Percentiles rank a stretch among this genome's conserved stretches.
Evolutionary conservation across 768 basidiomycete genomes (phyloP).

Genomic region (Gautieria morchelliformis): DNA sequence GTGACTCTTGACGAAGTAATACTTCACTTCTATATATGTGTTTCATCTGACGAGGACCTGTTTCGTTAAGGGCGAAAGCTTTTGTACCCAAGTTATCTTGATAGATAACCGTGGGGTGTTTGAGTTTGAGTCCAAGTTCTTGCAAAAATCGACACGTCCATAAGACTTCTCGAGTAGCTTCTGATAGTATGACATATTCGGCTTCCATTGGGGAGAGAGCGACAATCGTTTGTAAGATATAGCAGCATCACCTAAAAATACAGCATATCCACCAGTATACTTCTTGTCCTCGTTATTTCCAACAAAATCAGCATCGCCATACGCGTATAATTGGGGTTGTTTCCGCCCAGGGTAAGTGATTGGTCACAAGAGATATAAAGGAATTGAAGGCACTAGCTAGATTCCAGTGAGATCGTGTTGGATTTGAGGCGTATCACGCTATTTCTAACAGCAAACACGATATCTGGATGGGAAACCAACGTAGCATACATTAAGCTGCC

Average conservation of each 20-base stretch:
- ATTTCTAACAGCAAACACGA: slow-evolving; percentile 17
- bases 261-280: slow-evolving; percentile 26
- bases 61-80: slow-evolving; percentile 24
- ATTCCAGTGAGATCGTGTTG: slow-evolving; percentile 15
- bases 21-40: slow-evolving; percentile 34
- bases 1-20: slow-evolving; percentile 29
- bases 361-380: slow-evolving; percentile 12
- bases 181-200: slow-evolving; percentile 18
- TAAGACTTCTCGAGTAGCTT: slow-evolving; percentile 9
- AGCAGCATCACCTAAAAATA: slow-evolving; percentile 14
- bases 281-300: slow-evolving; percentile 17
- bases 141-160: slow-evolving; percentile 8
- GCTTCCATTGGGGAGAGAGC: slow-evolving; percentile 19
- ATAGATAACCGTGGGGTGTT: slow-evolving; percentile 12
- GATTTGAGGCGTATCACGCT: slow-evolving; percentile 17
- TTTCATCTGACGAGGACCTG: slow-evolving; percentile 27
- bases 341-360: background rate
- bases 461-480: slow-evolving; percentile 9
- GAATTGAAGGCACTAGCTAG: slow-evolving; percentile 17
- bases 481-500: slow-evolving; percentile 21
- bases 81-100: slow-evolving; percentile 32
- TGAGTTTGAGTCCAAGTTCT: slow-evolving; percentile 14
- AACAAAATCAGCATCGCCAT: slow-evolving; percentile 20
- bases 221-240: slow-evolving; percentile 18
- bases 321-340: slow-evolving; percentile 1